phyloP scores from a whole-genome alignment of 164 flowering plant species.

The Berberis vulgaris region DNA sequence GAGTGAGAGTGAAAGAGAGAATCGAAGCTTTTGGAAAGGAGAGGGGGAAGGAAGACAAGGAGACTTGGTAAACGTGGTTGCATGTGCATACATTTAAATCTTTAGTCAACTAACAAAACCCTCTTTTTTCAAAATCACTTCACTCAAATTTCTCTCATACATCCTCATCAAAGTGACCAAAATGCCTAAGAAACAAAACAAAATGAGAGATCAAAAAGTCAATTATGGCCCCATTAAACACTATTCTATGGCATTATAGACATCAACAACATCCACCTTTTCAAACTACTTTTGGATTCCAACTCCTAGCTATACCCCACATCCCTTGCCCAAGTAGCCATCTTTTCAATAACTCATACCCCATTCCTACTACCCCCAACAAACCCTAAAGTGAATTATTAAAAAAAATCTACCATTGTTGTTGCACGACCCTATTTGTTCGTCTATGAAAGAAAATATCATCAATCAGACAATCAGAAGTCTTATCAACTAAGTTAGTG shows the following conservation, averaged over 20 bases:
- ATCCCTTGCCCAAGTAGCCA: no score
- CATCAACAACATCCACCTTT: not conserved
- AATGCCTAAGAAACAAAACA: not conserved
- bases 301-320: not conserved
- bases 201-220: not conserved
- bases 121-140: no score
- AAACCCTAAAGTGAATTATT: no score
- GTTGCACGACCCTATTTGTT: no score
- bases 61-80: not conserved
- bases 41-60: not conserved
- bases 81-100: slow-evolving; percentile 1
- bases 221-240: not conserved
- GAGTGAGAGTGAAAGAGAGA: not conserved
- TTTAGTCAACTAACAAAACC: not conserved
- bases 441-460: no score
- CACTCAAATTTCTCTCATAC: no score
- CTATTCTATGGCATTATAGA: not conserved
- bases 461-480: no score
- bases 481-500: no score
- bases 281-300: not conserved
- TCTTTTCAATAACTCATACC: not conserved
- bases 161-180: not conserved
- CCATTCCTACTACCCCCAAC: not conserved
- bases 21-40: slow-evolving; percentile 1
- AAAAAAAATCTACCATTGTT: no score